Evolutionary conservation across 2,329 filamentous ascomycete species (phyloP), one percentile per base, ranked within the genome.

Genomic region (Fusarium nisikadoi): DNA sequence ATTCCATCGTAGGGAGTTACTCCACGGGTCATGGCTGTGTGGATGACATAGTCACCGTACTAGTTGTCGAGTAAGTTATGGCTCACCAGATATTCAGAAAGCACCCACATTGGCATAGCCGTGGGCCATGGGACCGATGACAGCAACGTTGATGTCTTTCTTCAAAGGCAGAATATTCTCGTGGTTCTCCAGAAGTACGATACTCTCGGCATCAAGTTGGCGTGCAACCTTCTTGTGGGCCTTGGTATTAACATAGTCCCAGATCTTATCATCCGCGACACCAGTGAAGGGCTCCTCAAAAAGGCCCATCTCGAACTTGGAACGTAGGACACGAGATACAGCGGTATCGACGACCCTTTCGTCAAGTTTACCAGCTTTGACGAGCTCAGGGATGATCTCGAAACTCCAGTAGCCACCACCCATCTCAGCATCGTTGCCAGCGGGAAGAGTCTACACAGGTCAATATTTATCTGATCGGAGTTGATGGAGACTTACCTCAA

Each of bases 371-470:
- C 91, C 90, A 3, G 86, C 84, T 59, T 88, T 81, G 20, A 94
- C 85, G 53, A 94, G 85, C 33, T 88, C 83, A 10, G 91, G 90
- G 56, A 94, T 93, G 39, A 85, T 87, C 71, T 89, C 85, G 76
- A 90, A 92, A 77, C 90, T 93, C 83, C 89, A 94, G 25, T 89
- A 91, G 25, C 92, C 92, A 42, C 92, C 92, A 17, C 92, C 92
- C 92, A 94, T 94, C 76, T 94, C 92, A 17, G 92, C 86, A 73
- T 94, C 92, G 54, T 90, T 92, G 6, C 92, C 92, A 8, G 91
- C 90, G 2, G 89, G 89, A 8, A 94, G 85, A 13, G 89, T 83
- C 81, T 87, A 64, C 19, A 2, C 16, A 19, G 12, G 38, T 76
- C 31, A 76, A n/a, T 27, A 12, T 6, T 4, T 33, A 5, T 2